These are phyloP conservation scores for Diplodia seriata DNA, from an alignment of 2,329 filamentous ascomycete genomes.

Conservation along the genomic window DNA sequence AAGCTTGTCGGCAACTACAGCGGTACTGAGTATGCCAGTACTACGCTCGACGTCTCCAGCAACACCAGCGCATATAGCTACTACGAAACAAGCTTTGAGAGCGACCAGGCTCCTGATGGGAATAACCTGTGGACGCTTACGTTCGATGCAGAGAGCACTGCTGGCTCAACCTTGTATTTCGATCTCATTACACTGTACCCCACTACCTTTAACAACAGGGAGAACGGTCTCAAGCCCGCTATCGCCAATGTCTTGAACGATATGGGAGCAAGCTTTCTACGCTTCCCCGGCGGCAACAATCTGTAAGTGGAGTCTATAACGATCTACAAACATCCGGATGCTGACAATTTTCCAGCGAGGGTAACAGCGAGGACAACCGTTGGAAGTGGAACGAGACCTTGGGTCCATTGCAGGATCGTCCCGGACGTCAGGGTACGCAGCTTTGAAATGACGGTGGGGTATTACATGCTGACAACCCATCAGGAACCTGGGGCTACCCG, in stretches of 20 bases:
- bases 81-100: slow-evolving; percentile 21
- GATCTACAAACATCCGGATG: background rate
- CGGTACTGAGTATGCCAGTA: slow-evolving; percentile 29
- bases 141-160: slow-evolving; percentile 21
- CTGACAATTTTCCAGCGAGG: slow-evolving; percentile 41
- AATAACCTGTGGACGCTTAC: slow-evolving; percentile 32
- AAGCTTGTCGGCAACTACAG: slow-evolving; percentile 24
- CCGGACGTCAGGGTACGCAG: slow-evolving; percentile 63
- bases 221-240: slow-evolving; percentile 26
- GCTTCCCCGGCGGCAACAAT: slow-evolving; percentile 69
- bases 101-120: slow-evolving; percentile 26
- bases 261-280: slow-evolving; percentile 56
- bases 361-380: slow-evolving; percentile 49
- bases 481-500: slow-evolving; percentile 64
- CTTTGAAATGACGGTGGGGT: slow-evolving; percentile 39
- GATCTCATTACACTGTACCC: slow-evolving; percentile 30
- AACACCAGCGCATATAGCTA: slow-evolving; percentile 11
- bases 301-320: slow-evolving; percentile 41
- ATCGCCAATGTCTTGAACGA: slow-evolving; percentile 24
- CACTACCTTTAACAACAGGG: slow-evolving; percentile 30
- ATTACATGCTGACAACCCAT: slow-evolving; percentile 33
- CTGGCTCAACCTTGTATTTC: slow-evolving; percentile 26
- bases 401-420: slow-evolving; percentile 60
- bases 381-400: slow-evolving; percentile 61
- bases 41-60: slow-evolving; percentile 10